Evolutionary conservation across 371 early-diverging fungal species (phyloP).

Genomic region (Funneliformis caledonium): DNA sequence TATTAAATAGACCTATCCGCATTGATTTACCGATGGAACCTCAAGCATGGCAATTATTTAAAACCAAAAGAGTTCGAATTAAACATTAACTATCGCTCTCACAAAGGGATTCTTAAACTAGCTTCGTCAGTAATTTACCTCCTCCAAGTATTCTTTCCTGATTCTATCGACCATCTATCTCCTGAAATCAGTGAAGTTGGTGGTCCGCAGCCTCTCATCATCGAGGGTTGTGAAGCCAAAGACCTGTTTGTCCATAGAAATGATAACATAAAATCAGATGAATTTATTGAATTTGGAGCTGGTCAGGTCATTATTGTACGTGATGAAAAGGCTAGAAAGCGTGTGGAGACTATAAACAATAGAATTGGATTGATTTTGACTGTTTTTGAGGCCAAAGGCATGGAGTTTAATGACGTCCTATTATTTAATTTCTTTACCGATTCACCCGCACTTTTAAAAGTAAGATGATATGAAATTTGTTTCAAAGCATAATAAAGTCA

Average conservation of each 20-base stretch:
- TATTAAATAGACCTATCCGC: not conserved
- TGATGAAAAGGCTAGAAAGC: not conserved
- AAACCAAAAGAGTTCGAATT: slow-evolving; percentile 33
- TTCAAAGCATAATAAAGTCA: not conserved
- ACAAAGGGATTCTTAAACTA: slow-evolving; percentile 30
- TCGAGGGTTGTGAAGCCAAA: not conserved
- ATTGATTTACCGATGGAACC: slow-evolving; percentile 19
- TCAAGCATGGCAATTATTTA: not conserved
- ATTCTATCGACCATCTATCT: slow-evolving; percentile 17
- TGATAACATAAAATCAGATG: not conserved
- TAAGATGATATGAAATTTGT: not conserved
- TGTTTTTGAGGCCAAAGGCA: slow-evolving; percentile 28
- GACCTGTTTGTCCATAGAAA: not conserved
- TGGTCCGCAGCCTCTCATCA: slow-evolving; percentile 18
- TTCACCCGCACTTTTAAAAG: slow-evolving; percentile 21
- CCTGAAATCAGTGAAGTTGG: slow-evolving; percentile 23
- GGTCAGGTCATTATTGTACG: slow-evolving; percentile 33
- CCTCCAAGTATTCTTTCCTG: slow-evolving; percentile 26
- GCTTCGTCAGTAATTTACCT: slow-evolving; percentile 35
- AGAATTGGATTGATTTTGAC: slow-evolving; percentile 5
- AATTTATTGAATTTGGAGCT: slow-evolving; percentile 25
- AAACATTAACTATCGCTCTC: slow-evolving; percentile 37
- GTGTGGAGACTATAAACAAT: not conserved
- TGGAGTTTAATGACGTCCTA: slow-evolving; percentile 31
- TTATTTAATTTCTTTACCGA: slow-evolving; percentile 35